Percentiles rank a stretch among this genome's conserved stretches.
Evolutionary conservation across 2,329 filamentous ascomycete genomes (phyloP).

Genomic region (Trichothecium roseum): DNA sequence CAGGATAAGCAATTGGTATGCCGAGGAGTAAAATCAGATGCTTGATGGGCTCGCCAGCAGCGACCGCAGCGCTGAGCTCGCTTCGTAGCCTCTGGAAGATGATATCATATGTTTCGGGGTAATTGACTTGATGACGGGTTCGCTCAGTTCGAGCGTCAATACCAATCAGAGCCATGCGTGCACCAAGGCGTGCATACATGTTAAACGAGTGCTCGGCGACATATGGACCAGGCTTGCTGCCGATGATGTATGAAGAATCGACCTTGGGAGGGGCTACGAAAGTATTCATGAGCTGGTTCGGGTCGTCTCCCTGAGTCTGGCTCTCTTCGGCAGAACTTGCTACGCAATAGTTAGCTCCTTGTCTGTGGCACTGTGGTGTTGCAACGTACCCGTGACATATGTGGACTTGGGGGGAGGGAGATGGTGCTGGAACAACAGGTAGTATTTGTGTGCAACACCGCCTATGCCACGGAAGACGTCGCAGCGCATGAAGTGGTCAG

Average conservation of each 20-base stretch:
- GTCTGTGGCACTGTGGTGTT: background rate
- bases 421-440: slow-evolving; percentile 95
- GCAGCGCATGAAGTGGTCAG: slow-evolving; percentile 86
- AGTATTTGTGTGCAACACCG: slow-evolving; percentile 92
- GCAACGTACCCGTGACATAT: slow-evolving; percentile 58
- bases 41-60: slow-evolving; percentile 64
- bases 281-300: slow-evolving; percentile 61
- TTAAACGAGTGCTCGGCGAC: slow-evolving; percentile 82
- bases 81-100: slow-evolving; percentile 67
- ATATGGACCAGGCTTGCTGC: slow-evolving; percentile 71
- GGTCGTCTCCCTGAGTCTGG: slow-evolving; percentile 47
- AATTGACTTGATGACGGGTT: slow-evolving; percentile 89
- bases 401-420: slow-evolving; percentile 75
- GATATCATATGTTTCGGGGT: slow-evolving; percentile 77
- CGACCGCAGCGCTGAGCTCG: slow-evolving; percentile 61
- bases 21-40: slow-evolving; percentile 83
- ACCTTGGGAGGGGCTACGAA: slow-evolving; percentile 50
- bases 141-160: slow-evolving; percentile 69
- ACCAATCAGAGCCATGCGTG: slow-evolving; percentile 73
- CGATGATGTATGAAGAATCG: slow-evolving; percentile 70
- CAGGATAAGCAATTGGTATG: slow-evolving; percentile 76
- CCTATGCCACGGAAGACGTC: slow-evolving; percentile 88
- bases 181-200: slow-evolving; percentile 75
- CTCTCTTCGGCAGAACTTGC: slow-evolving; percentile 14
- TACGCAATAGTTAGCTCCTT: slow-evolving; percentile 8